A percentile compares a stretch with the other conserved stretches of the same genome.
Evolutionary conservation across 345 rosid species (phyloP).

Genomic region (Populus pruinosa): DNA sequence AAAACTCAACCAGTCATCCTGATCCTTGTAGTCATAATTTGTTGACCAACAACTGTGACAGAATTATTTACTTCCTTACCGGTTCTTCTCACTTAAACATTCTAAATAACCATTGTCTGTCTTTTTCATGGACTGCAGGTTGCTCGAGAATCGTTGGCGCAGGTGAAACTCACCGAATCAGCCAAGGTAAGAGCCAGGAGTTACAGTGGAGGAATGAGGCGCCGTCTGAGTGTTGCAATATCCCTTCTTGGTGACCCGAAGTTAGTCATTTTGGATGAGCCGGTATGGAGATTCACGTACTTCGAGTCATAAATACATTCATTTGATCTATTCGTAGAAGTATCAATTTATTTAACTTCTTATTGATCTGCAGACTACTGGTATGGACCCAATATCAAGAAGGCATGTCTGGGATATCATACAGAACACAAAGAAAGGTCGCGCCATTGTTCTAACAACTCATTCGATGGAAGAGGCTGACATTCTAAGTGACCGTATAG

Average conservation of each 20-base stretch:
- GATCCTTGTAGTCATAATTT: not conserved
- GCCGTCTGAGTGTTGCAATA: slow-evolving; percentile 89
- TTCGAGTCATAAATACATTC: not conserved
- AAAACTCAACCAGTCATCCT: not conserved
- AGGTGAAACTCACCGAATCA: slow-evolving; percentile 67
- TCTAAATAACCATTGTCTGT: not conserved
- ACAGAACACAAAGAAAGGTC: slow-evolving; percentile 76
- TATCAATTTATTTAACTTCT: not conserved
- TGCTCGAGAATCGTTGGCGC: slow-evolving; percentile 59
- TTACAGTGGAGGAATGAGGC: slow-evolving; percentile 96
- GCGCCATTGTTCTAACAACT: slow-evolving; percentile 77
- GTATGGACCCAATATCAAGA: slow-evolving; percentile 93
- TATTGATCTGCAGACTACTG: slow-evolving; percentile 58
- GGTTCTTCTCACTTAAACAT: not conserved
- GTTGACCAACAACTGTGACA: not conserved
- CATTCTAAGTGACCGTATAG: slow-evolving; percentile 80
- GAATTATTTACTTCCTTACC: not conserved
- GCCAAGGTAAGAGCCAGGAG: slow-evolving; percentile 76
- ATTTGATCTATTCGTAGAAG: not conserved
- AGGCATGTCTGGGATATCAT: slow-evolving; percentile 95
- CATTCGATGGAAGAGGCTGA: slow-evolving; percentile 99
- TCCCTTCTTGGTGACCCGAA: slow-evolving; percentile 86
- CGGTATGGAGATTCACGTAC: slow-evolving; percentile 37
- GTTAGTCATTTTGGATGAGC: slow-evolving; percentile 82
- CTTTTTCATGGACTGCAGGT: slow-evolving; percentile 31